These are phyloP conservation scores for Candida dubliniensis DNA, from an alignment of 1,139 yeast species.

Conservation along the genomic window DNA sequence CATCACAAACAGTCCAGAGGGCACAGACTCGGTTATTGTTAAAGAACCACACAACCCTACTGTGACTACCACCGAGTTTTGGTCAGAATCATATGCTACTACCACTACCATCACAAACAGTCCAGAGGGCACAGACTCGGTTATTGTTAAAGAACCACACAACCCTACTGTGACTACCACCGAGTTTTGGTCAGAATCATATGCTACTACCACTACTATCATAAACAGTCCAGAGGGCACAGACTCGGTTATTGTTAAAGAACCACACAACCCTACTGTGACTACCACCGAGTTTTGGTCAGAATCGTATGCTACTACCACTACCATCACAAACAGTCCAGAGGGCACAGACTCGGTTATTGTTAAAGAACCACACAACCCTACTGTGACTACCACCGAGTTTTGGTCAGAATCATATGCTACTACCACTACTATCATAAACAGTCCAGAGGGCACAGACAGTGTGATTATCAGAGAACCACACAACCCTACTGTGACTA, in stretches of 20 bases:
- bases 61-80: constrained; percentile 15
- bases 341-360: constrained; percentile 22
- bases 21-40: constrained; percentile 19
- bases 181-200: neutral
- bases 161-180: constrained; percentile 6
- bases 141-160: constrained; percentile 17
- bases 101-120: constrained; percentile 10
- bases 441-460: constrained; percentile 18
- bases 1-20: constrained; percentile 11
- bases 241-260: no score
- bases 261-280: no score
- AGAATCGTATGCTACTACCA: constrained; percentile 13
- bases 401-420: constrained; percentile 11
- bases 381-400: constrained; percentile 12
- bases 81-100: constrained; percentile 6
- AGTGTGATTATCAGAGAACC: constrained; percentile 19
- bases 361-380: constrained; percentile 16
- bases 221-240: no score
- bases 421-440: constrained; percentile 11
- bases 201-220: constrained; percentile 6
- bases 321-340: no score
- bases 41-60: constrained; percentile 19
- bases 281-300: no score
- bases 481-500: constrained; percentile 16
- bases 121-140: constrained; percentile 15